Evolutionary conservation across 441 rosid genomes (phyloP), one percentile per base, ranked within the genome.

Genomic region (Aleurites moluccanus): DNA sequence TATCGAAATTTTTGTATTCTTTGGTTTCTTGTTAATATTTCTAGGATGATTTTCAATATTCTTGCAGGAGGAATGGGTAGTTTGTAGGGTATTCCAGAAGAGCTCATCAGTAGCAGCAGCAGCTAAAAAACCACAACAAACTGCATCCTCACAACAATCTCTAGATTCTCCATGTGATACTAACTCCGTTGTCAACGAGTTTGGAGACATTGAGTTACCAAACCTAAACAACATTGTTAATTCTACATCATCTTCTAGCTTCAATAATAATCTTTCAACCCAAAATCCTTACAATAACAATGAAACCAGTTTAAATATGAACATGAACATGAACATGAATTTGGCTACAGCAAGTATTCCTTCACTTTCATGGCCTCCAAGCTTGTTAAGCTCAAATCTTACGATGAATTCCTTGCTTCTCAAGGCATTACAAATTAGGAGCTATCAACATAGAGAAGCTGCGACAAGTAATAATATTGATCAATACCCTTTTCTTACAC

Each of bases 41-140:
- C n/a, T 47, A 47, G 18, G 13, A 14, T 52, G 2, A 14, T 52
- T 4, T 16, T 52, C n/a, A 52, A 14, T 57, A 4, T 70, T 74
- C 18, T 79, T 80, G 68, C 90, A 95, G 98, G 97, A 91, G 78
- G 99, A 90, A 82, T 95, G 99, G 99, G 97, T 90, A 61, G 99
- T 93, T 75, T 82, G 92, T 83, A 89, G 99, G 90, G 87, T 95
- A 77, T 93, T 91, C 50, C 90, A 95, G 82, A 95, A 95, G 85
- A 89, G 79, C 85, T 72, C 85, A 15, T 68, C 85, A 10, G 23
- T 8, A 18, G 23, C 56, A 5, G 7, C 40, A 38, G 81, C 85
- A 67, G 80, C 80, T 60, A 91, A 85, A 81, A 93, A 84, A 78
- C 90, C 85, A 70, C 92, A 87, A 61, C 86, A 82, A 55, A 69